phyloP scores from a whole-genome alignment of 2,329 filamentous ascomycete genomes.

The Trichoderma aggressivum region DNA sequence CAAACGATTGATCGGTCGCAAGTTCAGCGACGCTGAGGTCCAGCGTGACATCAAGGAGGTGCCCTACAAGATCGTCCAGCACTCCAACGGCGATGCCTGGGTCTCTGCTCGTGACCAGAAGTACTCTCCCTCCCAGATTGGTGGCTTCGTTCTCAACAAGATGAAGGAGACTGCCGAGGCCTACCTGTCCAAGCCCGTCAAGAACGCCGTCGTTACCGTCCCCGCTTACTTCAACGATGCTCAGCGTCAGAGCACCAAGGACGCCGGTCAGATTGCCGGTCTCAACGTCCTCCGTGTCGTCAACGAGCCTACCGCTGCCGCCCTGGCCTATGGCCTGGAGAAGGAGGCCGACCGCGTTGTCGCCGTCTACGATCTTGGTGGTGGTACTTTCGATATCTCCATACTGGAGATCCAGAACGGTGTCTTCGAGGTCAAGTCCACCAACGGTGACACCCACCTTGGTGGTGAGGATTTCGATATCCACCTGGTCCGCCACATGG shows the following conservation, averaged over 20 bases:
- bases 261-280: constrained; percentile 93
- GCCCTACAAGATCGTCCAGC: constrained; percentile 97
- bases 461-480: constrained; percentile 99
- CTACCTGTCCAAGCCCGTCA: constrained; percentile 83
- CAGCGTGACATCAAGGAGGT: constrained; percentile 97
- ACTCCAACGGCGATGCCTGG: constrained; percentile 95
- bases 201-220: constrained; percentile 96
- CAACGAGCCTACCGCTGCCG: constrained; percentile 95
- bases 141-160: constrained; percentile 94
- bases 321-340: constrained; percentile 92
- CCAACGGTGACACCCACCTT: constrained; percentile 97
- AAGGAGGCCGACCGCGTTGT: constrained; percentile 88
- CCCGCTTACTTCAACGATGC: constrained; percentile 99
- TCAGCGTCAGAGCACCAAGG: constrained; percentile 96
- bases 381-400: constrained; percentile 99
- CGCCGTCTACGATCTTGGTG: constrained; percentile 95
- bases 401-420: constrained; percentile 96
- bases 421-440: constrained; percentile 98
- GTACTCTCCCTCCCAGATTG: constrained; percentile 97
- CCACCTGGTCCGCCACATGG: constrained; percentile 85
- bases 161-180: constrained; percentile 99
- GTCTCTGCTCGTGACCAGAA: constrained; percentile 89
- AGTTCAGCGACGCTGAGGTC: constrained; percentile 90
- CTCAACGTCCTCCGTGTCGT: constrained; percentile 96
- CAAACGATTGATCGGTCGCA: constrained; percentile 97